phyloP scores from a whole-genome alignment of 805 yeast species.

The Sungouiozyma intestinalis region DNA sequence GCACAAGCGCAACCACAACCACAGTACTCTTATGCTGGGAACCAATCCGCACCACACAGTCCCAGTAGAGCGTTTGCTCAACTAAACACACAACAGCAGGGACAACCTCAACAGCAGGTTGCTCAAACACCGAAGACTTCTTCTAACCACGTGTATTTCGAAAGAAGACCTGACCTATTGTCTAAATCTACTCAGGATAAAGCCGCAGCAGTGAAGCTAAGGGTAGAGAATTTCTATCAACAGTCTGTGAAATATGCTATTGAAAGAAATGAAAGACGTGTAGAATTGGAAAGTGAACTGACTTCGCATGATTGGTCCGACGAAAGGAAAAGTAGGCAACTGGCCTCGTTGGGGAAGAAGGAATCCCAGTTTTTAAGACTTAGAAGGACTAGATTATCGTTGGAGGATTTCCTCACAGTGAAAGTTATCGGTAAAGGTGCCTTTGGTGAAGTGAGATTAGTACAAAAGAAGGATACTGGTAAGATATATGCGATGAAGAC shows the following conservation, averaged over 20 bases:
- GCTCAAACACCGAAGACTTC: slow-evolving; percentile 3
- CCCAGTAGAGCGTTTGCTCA: slow-evolving; percentile 4
- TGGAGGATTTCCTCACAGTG: slow-evolving; percentile 80
- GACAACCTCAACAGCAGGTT: slow-evolving; percentile 2
- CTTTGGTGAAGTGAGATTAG: slow-evolving; percentile 92
- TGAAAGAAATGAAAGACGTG: slow-evolving; percentile 87
- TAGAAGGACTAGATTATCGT: slow-evolving; percentile 69
- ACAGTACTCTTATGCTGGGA: neutral
- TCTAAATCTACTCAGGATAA: slow-evolving; percentile 70
- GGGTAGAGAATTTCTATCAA: slow-evolving; percentile 76
- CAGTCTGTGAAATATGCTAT: slow-evolving; percentile 84
- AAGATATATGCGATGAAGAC: slow-evolving; percentile 92
- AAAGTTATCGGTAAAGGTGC: slow-evolving; percentile 95
- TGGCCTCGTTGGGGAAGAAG: slow-evolving; percentile 73
- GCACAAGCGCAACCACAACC: neutral
- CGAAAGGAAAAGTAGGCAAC: slow-evolving; percentile 75
- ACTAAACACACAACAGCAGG: slow-evolving; percentile 6
- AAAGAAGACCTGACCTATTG: slow-evolving; percentile 71
- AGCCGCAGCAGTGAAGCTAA: slow-evolving; percentile 73
- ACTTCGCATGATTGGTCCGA: slow-evolving; percentile 64
- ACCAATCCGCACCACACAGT: slow-evolving; percentile 17
- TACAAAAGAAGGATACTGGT: slow-evolving; percentile 86
- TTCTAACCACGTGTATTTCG: slow-evolving; percentile 56
- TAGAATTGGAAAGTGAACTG: slow-evolving; percentile 68
- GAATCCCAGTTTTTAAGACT: slow-evolving; percentile 80